Conservation (phyloP, 2,329 filamentous ascomycete genomes). For the Pseudogymnoascus sp. region DNA sequence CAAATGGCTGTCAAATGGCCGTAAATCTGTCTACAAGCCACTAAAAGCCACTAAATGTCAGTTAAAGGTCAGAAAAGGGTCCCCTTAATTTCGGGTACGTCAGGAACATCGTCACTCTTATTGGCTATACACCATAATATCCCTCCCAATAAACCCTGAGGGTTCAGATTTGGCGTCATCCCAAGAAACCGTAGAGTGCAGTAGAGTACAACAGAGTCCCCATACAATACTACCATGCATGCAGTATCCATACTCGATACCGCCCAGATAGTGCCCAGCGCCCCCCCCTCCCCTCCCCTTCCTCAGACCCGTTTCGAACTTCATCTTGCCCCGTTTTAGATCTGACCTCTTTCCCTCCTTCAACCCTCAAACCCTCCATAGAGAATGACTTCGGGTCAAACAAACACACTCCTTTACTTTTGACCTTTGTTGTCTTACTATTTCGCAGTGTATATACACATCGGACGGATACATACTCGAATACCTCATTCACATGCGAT, state of each 20-base stretch:
- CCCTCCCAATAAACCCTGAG: not conserved
- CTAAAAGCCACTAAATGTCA: not conserved
- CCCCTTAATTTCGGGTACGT: conserved; percentile 6
- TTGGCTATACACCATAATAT: not conserved
- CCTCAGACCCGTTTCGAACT: conserved; percentile 6
- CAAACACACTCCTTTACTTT: conserved; percentile 2
- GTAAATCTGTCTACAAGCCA: not conserved
- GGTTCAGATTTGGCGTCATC: not conserved
- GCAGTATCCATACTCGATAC: not conserved
- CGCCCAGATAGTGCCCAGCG: not conserved
- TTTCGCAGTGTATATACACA: not conserved
- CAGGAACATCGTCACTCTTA: not conserved
- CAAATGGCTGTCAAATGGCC: conserved; percentile 2
- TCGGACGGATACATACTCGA: not conserved
- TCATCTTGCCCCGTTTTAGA: not conserved
- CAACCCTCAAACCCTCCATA: not conserved
- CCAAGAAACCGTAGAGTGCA: not conserved
- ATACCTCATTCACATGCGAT: not conserved
- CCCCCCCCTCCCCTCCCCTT: not conserved
- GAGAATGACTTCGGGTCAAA: not conserved
- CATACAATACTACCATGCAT: not conserved
- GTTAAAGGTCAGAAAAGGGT: not conserved
- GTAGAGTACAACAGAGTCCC: not conserved
- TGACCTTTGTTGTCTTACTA: not conserved
- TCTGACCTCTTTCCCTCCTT: not conserved